These are phyloP conservation scores for Lipomyces kockii DNA, from an alignment of 805 yeast genomes.

Conservation along the genomic window DNA sequence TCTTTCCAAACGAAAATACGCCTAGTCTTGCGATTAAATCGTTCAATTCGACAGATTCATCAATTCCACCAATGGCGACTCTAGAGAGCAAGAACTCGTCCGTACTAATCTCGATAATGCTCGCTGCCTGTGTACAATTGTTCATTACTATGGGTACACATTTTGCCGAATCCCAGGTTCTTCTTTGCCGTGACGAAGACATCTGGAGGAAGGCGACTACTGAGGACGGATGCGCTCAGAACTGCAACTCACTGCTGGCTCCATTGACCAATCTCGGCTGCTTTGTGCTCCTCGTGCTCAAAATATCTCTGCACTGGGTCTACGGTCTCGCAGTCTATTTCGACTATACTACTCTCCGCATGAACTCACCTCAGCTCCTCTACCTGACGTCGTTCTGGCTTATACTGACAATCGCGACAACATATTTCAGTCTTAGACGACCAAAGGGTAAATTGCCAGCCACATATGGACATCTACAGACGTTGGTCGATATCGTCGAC, in stretches of 20 bases:
- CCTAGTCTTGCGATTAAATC: neutral
- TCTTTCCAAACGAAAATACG: neutral
- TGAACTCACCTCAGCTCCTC: slow-evolving; percentile 5
- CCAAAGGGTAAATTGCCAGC: slow-evolving; percentile 6
- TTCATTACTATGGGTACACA: slow-evolving; percentile 1
- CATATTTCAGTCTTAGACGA: neutral
- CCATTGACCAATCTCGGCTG: slow-evolving; percentile 2
- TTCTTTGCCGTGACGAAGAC: slow-evolving; percentile 3
- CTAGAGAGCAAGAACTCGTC: neutral
- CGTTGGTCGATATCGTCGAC: slow-evolving; percentile 5
- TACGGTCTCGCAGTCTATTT: slow-evolving; percentile 8
- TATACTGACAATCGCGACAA: neutral
- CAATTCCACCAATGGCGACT: neutral
- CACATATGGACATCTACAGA: slow-evolving; percentile 8
- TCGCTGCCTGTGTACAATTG: neutral
- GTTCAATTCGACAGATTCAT: slow-evolving; percentile 3
- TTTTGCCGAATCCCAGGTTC: slow-evolving; percentile 10
- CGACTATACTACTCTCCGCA: neutral
- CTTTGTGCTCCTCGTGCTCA: neutral
- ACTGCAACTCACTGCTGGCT: neutral
- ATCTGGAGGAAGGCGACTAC: neutral
- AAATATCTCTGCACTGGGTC: slow-evolving; percentile 13
- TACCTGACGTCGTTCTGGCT: neutral
- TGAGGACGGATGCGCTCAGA: neutral
- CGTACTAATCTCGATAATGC: neutral